Evolutionary conservation across 495 filamentous ascomycete species (phyloP).

Genomic region (Lasiosphaeriaceae sp.): DNA sequence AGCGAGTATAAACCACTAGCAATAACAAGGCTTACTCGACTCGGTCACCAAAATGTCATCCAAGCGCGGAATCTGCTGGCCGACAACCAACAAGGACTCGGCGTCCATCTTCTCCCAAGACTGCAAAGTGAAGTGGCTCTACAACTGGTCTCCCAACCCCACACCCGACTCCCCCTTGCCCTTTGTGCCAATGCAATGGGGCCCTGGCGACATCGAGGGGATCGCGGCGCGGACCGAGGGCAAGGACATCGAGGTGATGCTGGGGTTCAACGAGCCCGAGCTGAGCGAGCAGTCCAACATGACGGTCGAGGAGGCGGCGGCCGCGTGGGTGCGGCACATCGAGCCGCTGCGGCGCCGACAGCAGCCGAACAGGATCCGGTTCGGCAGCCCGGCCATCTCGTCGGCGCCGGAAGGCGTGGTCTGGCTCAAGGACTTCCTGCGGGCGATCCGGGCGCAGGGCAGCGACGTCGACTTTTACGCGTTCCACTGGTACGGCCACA

Average conservation of each 20-base stretch:
- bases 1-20: no score
- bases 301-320: conserved; percentile 12
- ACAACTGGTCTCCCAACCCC: conserved; percentile 24
- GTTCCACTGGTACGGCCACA: conserved; percentile 23
- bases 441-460: conserved; percentile 5
- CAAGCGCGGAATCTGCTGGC: conserved; percentile 24
- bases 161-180: conserved; percentile 15
- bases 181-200: conserved; percentile 25
- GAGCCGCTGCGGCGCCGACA: conserved; percentile 11
- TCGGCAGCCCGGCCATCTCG: conserved; percentile 17
- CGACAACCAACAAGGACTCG: conserved; percentile 11
- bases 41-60: background rate
- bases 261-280: conserved; percentile 24
- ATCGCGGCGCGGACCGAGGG: conserved; percentile 2
- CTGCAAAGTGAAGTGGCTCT: conserved; percentile 20
- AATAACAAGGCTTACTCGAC: no score
- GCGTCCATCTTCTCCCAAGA: conserved; percentile 19
- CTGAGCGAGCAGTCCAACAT: conserved; percentile 17
- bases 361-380: no score
- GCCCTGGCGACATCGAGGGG: conserved; percentile 19
- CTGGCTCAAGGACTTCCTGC: conserved; percentile 16
- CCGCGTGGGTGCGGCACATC: conserved; percentile 15
- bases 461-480: conserved; percentile 20
- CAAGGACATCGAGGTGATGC: background rate
- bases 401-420: conserved; percentile 18